These are phyloP conservation scores for Aspergillus puulaauensis DNA, from an alignment of 2,329 filamentous ascomycete species.

Conservation along the genomic window DNA sequence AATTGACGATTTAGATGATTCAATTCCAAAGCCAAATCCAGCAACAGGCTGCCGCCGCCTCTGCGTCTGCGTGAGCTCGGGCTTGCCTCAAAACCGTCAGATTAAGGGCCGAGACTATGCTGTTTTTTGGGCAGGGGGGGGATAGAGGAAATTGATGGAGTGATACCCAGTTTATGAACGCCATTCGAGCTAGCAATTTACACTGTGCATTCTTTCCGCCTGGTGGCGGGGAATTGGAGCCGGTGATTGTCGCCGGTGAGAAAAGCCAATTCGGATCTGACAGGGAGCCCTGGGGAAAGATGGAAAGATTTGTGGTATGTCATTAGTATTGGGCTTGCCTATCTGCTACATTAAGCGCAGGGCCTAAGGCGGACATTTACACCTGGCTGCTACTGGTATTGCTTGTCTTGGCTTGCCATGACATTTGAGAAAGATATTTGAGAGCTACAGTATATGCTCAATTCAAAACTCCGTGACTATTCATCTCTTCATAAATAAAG, in stretches of 20 bases:
- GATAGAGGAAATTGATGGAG: neutral
- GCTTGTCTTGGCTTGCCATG: neutral
- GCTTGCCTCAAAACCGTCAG: neutral
- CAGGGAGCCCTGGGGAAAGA: neutral
- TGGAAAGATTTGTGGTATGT: neutral
- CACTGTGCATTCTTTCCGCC: neutral
- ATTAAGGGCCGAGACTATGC: neutral
- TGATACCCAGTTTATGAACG: neutral
- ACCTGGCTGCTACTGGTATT: neutral
- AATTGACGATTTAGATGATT: slow-evolving; percentile 32
- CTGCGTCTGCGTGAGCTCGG: slow-evolving; percentile 31
- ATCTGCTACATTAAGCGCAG: neutral
- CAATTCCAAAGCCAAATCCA: slow-evolving; percentile 41
- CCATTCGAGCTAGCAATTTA: neutral
- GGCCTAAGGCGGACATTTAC: neutral
- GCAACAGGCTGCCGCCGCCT: slow-evolving; percentile 32
- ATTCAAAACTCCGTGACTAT: slow-evolving; percentile 17
- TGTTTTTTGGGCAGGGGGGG: neutral
- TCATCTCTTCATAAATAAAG: slow-evolving; percentile 24
- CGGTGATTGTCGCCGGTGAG: neutral
- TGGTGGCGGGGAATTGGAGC: neutral
- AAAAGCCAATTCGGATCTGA: neutral
- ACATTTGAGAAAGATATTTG: neutral
- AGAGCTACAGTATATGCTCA: neutral
- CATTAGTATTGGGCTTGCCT: neutral